These are phyloP conservation scores for Blastomyces parvus DNA, from an alignment of 2,329 filamentous ascomycete genomes.

Conservation along the genomic window DNA sequence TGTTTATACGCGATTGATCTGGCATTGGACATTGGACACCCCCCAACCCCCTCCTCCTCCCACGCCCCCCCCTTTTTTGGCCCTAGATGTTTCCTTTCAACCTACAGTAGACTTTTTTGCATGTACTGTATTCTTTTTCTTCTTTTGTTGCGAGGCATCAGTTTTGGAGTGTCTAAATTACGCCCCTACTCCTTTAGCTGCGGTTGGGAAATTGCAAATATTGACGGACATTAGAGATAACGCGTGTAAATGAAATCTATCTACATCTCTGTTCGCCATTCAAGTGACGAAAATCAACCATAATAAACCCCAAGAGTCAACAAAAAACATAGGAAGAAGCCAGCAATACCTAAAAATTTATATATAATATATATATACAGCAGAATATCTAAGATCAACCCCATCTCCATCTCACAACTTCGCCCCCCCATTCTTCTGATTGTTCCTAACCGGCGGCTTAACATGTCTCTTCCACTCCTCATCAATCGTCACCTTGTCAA, in stretches of 20 bases:
- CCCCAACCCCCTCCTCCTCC: too few species aligned
- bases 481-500: slow-evolving; percentile 49
- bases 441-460: slow-evolving; percentile 19
- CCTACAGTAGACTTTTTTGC: background rate
- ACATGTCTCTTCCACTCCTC: slow-evolving; percentile 44
- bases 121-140: background rate
- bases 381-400: background rate
- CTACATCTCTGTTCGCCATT: too few species aligned
- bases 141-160: background rate
- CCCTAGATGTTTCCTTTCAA: background rate
- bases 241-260: background rate
- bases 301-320: background rate
- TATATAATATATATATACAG: background rate
- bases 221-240: background rate
- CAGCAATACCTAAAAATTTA: background rate
- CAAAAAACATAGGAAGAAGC: too few species aligned
- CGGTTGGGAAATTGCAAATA: background rate
- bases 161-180: background rate
- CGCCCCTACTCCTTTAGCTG: background rate
- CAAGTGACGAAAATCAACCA: background rate
- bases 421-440: slow-evolving; percentile 8
- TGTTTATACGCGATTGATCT: background rate
- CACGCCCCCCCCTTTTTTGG: background rate
- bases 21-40: too few species aligned
- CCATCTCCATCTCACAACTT: slow-evolving; percentile 21